These are phyloP conservation scores for Sarocladium strictum DNA, from an alignment of 2,329 filamentous ascomycete genomes.

Conservation along the genomic window DNA sequence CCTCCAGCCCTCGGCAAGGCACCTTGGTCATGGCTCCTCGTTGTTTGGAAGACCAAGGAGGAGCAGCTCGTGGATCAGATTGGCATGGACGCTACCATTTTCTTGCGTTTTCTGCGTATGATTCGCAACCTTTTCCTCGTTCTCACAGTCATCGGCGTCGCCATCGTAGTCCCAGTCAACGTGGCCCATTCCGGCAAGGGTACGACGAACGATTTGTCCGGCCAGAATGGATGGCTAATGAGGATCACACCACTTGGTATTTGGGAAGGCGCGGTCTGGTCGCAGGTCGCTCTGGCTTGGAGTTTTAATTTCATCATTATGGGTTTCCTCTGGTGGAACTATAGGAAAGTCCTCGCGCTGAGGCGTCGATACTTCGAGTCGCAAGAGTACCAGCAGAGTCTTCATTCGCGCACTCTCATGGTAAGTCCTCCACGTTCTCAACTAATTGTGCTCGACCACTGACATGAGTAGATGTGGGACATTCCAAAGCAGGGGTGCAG, in stretches of 20 bases:
- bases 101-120: constrained; percentile 86
- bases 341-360: constrained; percentile 64
- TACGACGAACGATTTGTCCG: too few relatives aligned
- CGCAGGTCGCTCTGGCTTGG: constrained; percentile 53
- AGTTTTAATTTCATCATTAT: constrained; percentile 69
- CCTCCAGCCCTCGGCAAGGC: constrained; percentile 82
- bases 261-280: constrained; percentile 49
- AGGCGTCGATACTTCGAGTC: constrained; percentile 78
- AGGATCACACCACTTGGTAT: constrained; percentile 55
- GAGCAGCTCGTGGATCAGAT: constrained; percentile 71
- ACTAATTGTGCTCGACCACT: constrained; percentile 2
- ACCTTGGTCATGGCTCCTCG: constrained; percentile 80
- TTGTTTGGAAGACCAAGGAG: constrained; percentile 74
- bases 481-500: constrained; percentile 70
- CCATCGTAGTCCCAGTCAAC: constrained; percentile 78
- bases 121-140: constrained; percentile 81
- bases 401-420: constrained; percentile 71
- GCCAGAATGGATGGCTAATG: constrained; percentile 38
- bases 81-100: constrained; percentile 86
- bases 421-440: constrained; percentile 28
- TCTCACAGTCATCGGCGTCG: constrained; percentile 66
- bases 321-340: constrained; percentile 87
- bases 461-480: constrained; percentile 63
- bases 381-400: constrained; percentile 78
- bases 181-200: constrained; percentile 33